A percentile compares a stretch with the other conserved stretches of the same genome.
Conservation (phyloP, 768 basidiomycete species). For the Leccinum arenicola region DNA sequence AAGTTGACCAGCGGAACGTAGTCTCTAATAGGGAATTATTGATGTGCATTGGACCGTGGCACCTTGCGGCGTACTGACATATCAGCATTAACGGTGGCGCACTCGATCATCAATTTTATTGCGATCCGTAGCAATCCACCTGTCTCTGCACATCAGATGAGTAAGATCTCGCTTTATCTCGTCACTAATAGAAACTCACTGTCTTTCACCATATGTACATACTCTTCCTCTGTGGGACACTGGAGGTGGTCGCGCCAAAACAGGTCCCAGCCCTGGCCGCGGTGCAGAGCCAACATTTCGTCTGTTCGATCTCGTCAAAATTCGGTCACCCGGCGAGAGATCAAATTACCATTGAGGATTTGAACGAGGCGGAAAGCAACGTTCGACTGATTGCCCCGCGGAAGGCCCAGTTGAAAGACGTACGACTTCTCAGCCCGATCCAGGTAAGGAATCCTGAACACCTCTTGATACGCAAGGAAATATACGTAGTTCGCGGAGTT, state of each 20-base stretch:
- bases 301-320: conserved; percentile 24
- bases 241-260: conserved; percentile 89
- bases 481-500: conserved; percentile 97
- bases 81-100: conserved; percentile 55
- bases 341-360: conserved; percentile 63
- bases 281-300: conserved; percentile 81
- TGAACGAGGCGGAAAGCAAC: conserved; percentile 53
- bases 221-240: conserved; percentile 94
- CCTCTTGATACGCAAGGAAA: conserved; percentile 87
- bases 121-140: conserved; percentile 90
- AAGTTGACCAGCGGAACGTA: conserved; percentile 57
- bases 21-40: conserved; percentile 33
- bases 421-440: conserved; percentile 20
- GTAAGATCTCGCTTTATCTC: background rate
- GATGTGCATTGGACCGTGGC: background rate
- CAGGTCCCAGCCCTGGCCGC: conserved; percentile 91
- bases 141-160: conserved; percentile 62
- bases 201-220: conserved; percentile 92
- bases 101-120: conserved; percentile 94
- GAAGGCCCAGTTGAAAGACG: conserved; percentile 36
- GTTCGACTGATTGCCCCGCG: background rate
- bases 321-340: background rate
- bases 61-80: conserved; percentile 41
- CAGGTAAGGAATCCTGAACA: conserved; percentile 40
- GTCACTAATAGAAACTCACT: conserved; percentile 48